Base-by-base conservation (phyloP, 768 basidiomycete genomes). In the Cubamyces lactineus region DNA sequence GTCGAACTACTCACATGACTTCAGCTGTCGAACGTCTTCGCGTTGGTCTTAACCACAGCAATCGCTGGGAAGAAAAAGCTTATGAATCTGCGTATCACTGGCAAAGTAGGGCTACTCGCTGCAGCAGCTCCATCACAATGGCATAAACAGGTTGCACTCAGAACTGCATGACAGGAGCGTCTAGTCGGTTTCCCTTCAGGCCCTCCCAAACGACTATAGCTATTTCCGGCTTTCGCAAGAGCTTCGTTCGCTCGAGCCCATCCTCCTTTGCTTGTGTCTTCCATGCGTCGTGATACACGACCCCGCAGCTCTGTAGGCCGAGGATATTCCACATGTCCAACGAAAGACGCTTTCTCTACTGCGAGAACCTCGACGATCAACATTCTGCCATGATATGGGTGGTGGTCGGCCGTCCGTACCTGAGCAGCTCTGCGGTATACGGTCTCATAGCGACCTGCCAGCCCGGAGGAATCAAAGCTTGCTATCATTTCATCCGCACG, bases 271-370 rank as follows among this genome's bases (percentile, higher is more conserved):
- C 13, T 28, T 28, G 12, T 5, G 19, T 30, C 39, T 34, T 39
- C 53, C 54, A 53, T 17, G 21, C 49, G 47, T 74, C 69, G 17
- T 53, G 45, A 46, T 65, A 67, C 2, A 73, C 68, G 42, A 69
- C 60, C 8, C 73, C 71, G 42, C 74, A 74, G 47, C 69, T 72
- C 16, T 67, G 67, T 6, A 75, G 65, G 17, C 62, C 67, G 13
- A 75, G 53, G 5, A 71, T 50, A 53, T 66, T 66, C 66, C 68
- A 73, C 12, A 66, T 42, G 21, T 69, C 58, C n/a, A 49, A 51
- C n/a, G 63, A 64, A 13, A 65, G 48, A 49, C 57, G 63, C 55
- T 71, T 74, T 45, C 73, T 72, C 75, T 75, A 76, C 74, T 75
- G 19, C 30, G 58, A 59, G 45, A 6, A 46, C 46, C 12, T 21